Percentiles rank a stretch among this genome's conserved stretches.
Evolutionary conservation across 2,329 filamentous ascomycete species (phyloP).

Genomic region (Colletotrichum agaves): DNA sequence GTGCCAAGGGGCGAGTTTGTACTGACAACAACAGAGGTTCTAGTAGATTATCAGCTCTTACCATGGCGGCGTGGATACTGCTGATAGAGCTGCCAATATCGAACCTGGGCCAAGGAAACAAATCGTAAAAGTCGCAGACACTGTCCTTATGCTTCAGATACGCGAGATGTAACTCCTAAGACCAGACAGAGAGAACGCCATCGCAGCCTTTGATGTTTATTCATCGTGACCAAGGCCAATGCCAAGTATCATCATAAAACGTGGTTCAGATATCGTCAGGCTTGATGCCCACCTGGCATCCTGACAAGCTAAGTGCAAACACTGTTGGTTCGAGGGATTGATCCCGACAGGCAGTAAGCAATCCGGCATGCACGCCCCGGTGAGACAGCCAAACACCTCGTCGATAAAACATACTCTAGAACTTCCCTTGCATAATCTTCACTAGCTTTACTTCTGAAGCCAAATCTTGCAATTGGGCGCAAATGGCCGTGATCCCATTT

Average conservation of each 20-base stretch:
- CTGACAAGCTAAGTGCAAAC: too few relatives aligned
- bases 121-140: conserved; percentile 9
- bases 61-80: conserved; percentile 28
- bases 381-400: too few relatives aligned
- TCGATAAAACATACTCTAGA: too few relatives aligned
- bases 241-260: too few relatives aligned
- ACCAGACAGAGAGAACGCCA: conserved; percentile 35
- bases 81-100: conserved; percentile 34
- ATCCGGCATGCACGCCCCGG: too few relatives aligned
- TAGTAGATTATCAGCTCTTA: conserved; percentile 12
- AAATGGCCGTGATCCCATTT: conserved; percentile 39
- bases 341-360: too few relatives aligned
- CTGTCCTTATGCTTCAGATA: conserved; percentile 32
- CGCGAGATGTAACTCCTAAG: conserved; percentile 27
- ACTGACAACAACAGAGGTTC: too few relatives aligned
- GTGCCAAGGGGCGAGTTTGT: too few relatives aligned
- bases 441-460: conserved; percentile 40
- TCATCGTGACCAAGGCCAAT: conserved; percentile 69
- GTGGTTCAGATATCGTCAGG: conserved; percentile 19
- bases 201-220: conserved; percentile 81
- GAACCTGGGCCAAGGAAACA: conserved; percentile 27
- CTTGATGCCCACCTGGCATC: conserved; percentile 39
- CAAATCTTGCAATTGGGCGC: conserved; percentile 42
- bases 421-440: too few relatives aligned
- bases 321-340: too few relatives aligned